Evolutionary conservation across 495 filamentous ascomycete species (phyloP).

Genomic region (Bathelium albidoporum): DNA sequence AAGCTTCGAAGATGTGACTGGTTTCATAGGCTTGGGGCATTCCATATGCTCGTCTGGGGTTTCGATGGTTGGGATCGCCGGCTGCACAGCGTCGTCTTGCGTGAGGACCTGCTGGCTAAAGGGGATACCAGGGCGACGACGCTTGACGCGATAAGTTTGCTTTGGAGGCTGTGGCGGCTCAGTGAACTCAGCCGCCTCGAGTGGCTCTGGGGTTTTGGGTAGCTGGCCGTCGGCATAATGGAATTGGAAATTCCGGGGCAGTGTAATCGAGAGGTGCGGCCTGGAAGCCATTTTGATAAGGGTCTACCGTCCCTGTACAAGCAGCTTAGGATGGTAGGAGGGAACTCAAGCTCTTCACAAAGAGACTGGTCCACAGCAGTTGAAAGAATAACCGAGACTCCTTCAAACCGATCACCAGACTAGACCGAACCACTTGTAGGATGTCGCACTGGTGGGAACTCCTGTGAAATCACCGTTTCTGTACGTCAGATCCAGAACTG

Average conservation of each 20-base stretch:
- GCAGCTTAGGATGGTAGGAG: neutral
- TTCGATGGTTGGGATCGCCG: conserved; percentile 47
- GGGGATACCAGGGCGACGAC: conserved; percentile 29
- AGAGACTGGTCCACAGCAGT: neutral
- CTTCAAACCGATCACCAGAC: neutral
- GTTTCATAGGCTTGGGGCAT: conserved; percentile 16
- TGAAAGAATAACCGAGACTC: neutral
- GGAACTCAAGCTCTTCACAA: neutral
- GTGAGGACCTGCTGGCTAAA: conserved; percentile 25
- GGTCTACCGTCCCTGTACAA: neutral
- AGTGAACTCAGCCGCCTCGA: conserved; percentile 33
- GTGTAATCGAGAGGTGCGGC: conserved; percentile 49
- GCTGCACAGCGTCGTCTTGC: neutral
- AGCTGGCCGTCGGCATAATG: conserved; percentile 42
- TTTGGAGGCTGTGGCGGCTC: conserved; percentile 38
- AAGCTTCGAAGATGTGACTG: conserved; percentile 16
- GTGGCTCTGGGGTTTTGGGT: conserved; percentile 51
- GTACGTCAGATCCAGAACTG: neutral
- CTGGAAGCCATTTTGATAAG: conserved; percentile 18
- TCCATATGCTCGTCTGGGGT: conserved; percentile 32
- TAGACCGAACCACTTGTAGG: neutral
- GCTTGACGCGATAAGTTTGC: conserved; percentile 43
- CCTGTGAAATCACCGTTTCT: neutral
- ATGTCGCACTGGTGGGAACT: neutral
- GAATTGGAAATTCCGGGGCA: conserved; percentile 56